These are phyloP conservation scores for Hymenoscyphus fraxineus DNA, from an alignment of 2,329 filamentous ascomycete species.

Conservation along the genomic window DNA sequence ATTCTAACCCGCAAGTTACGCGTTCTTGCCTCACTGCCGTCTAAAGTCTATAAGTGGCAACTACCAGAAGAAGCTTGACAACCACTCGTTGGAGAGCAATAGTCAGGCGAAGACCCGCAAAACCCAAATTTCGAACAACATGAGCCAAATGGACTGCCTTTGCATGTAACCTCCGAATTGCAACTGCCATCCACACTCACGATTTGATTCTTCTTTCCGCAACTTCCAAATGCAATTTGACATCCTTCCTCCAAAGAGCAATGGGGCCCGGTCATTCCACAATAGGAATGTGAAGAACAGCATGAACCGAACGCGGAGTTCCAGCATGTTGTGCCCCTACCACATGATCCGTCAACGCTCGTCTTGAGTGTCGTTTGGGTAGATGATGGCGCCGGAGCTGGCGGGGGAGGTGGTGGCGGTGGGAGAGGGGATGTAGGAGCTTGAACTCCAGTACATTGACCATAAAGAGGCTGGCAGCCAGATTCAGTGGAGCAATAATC, in stretches of 20 bases:
- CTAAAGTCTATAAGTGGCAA: background rate
- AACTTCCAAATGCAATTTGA: slow-evolving; percentile 8
- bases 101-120: slow-evolving; percentile 17
- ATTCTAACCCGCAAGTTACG: background rate
- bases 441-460: background rate
- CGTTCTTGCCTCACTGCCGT: background rate
- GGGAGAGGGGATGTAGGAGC: background rate
- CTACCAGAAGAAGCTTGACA: slow-evolving; percentile 11
- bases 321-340: slow-evolving; percentile 8
- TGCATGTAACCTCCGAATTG: slow-evolving; percentile 12
- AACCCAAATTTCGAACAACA: slow-evolving; percentile 22
- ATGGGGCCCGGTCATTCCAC: slow-evolving; percentile 4
- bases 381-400: background rate
- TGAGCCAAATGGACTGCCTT: slow-evolving; percentile 15
- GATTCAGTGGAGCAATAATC: too few relatives aligned
- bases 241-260: slow-evolving; percentile 5
- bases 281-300: slow-evolving; percentile 10
- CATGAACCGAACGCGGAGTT: slow-evolving; percentile 5
- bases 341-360: slow-evolving; percentile 8
- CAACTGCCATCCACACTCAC: slow-evolving; percentile 21
- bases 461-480: background rate
- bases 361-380: background rate
- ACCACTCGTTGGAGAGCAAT: slow-evolving; percentile 14
- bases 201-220: background rate
- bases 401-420: background rate